Percentiles rank a stretch among this genome's conserved stretches.
These are phyloP conservation scores for Alternaria gaisen DNA, from an alignment of 2,329 filamentous ascomycete genomes.

Conservation along the genomic window DNA sequence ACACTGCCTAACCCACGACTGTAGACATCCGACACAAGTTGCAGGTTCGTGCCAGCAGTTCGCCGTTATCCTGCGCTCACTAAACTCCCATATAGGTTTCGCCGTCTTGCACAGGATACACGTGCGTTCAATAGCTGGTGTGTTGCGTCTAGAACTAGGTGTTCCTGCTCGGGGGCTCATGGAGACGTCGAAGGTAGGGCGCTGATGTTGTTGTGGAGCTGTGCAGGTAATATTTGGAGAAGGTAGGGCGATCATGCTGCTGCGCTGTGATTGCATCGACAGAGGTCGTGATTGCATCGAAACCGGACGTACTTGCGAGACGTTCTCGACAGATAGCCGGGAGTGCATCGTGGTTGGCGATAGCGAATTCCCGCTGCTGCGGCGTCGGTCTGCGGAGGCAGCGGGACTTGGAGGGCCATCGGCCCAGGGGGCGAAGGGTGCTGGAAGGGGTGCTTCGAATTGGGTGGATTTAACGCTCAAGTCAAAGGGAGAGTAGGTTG, in stretches of 20 bases:
- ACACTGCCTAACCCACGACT: constrained; percentile 36
- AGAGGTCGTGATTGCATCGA: constrained; percentile 21
- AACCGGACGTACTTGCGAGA: constrained; percentile 21
- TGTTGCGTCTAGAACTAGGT: constrained; percentile 25
- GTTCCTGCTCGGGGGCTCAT: constrained; percentile 16
- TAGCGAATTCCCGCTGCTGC: constrained; percentile 25
- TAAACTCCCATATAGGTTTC: constrained; percentile 32
- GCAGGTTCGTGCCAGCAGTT: constrained; percentile 43
- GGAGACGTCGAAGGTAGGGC: neutral
- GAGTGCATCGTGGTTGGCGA: constrained; percentile 18
- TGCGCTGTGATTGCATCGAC: constrained; percentile 26
- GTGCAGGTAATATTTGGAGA: constrained; percentile 14
- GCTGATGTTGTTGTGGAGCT: constrained; percentile 12
- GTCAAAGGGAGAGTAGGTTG: constrained; percentile 33
- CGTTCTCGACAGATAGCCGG: constrained; percentile 17
- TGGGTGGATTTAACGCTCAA: constrained; percentile 10
- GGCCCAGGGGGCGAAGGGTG: constrained; percentile 37
- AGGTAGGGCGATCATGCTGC: constrained; percentile 3
- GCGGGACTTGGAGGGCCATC: constrained; percentile 32
- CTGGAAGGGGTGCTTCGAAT: constrained; percentile 25
- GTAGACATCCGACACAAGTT: constrained; percentile 39
- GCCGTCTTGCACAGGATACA: constrained; percentile 42
- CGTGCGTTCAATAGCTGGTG: constrained; percentile 29
- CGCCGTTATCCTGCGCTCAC: constrained; percentile 29
- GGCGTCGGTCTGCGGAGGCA: constrained; percentile 20